These are phyloP conservation scores for Xanthoconium stramineum DNA, from an alignment of 768 basidiomycete species.

Conservation along the genomic window DNA sequence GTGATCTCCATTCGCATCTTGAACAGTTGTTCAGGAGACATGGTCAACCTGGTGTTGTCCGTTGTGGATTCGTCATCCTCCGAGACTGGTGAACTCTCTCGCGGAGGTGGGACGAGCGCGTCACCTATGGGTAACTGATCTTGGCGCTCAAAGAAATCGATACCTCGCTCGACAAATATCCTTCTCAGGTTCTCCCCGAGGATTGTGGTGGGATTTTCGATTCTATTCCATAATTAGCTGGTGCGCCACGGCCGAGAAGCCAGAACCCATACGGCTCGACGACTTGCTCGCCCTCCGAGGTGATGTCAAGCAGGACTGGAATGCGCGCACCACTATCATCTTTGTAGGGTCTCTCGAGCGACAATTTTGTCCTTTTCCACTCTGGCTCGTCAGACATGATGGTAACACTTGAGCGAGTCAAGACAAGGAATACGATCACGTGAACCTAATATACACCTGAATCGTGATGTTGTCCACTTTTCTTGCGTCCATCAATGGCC, in stretches of 20 bases:
- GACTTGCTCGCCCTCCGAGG: constrained; percentile 61
- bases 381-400: constrained; percentile 33
- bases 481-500: too few species aligned
- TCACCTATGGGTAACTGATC: constrained; percentile 25
- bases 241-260: background rate
- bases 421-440: too few species aligned
- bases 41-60: constrained; percentile 38
- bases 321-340: constrained; percentile 67
- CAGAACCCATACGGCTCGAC: constrained; percentile 62
- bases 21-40: constrained; percentile 70
- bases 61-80: constrained; percentile 31
- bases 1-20: constrained; percentile 72
- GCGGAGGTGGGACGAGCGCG: constrained; percentile 22
- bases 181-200: constrained; percentile 66
- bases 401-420: too few species aligned
- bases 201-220: constrained; percentile 52
- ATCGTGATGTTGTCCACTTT: background rate
- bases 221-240: constrained; percentile 35
- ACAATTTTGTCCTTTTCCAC: constrained; percentile 62
- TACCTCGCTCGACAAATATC: constrained; percentile 71
- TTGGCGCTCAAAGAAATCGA: constrained; percentile 68
- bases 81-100: constrained; percentile 23
- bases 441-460: too few species aligned
- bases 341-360: constrained; percentile 78
- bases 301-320: constrained; percentile 64